Conservation (phyloP, 1,139 yeast genomes). For the Kurtzmaniella quercitrusa region DNA sequence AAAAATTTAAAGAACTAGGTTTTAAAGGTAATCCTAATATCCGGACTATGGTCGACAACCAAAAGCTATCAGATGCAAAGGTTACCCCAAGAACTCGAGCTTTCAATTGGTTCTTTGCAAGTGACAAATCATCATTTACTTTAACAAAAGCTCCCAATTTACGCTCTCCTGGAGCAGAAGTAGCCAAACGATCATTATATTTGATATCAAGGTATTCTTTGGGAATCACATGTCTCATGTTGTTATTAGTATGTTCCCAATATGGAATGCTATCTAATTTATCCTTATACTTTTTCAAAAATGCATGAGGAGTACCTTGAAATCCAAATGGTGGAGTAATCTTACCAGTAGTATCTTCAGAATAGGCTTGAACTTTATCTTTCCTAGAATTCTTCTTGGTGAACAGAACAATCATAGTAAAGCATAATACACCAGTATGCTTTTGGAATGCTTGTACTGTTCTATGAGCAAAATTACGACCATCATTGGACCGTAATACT, state of each 20-base stretch:
- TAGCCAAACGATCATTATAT: conserved; percentile 11
- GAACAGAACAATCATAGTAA: conserved; percentile 32
- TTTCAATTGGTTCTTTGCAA: conserved; percentile 20
- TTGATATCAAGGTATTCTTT: conserved; percentile 21
- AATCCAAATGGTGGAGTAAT: conserved; percentile 25
- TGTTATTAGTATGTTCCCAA: conserved; percentile 28
- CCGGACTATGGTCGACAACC: conserved; percentile 20
- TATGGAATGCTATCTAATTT: conserved; percentile 23
- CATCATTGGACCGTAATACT: conserved; percentile 27
- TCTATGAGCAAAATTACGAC: conserved; percentile 34
- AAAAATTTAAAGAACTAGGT: conserved; percentile 17
- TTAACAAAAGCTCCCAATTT: conserved; percentile 33
- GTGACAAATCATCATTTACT: conserved; percentile 24
- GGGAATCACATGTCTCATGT: conserved; percentile 28
- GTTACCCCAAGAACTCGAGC: conserved; percentile 19
- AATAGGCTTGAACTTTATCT: conserved; percentile 11
- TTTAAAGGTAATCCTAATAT: conserved; percentile 25
- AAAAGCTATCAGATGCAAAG: conserved; percentile 22
- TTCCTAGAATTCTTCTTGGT: conserved; percentile 24
- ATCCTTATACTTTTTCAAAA: conserved; percentile 29
- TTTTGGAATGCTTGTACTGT: conserved; percentile 32
- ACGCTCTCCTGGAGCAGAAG: conserved; percentile 21
- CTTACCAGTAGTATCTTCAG: conserved; percentile 8
- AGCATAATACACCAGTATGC: conserved; percentile 27
- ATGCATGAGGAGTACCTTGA: conserved; percentile 26